phyloP scores from a whole-genome alignment of 208 protist species.

The Trypanosoma scelopori region DNA sequence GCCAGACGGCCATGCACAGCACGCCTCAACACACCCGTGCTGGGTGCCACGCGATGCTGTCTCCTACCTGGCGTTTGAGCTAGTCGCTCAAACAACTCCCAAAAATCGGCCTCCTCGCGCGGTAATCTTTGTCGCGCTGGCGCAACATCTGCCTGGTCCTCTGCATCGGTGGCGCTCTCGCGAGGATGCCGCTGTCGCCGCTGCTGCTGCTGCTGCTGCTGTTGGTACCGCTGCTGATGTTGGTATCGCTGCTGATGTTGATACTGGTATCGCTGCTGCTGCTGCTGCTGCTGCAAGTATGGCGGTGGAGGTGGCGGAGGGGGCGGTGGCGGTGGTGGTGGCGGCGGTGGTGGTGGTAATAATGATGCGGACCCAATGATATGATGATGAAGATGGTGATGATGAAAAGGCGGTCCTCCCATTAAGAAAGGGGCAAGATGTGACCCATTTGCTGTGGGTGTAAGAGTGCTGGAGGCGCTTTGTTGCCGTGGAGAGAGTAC shows the following conservation, averaged over 20 bases:
- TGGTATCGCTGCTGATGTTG: neutral
- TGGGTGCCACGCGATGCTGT: neutral
- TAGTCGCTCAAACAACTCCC: constrained; percentile 9
- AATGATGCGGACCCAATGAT: neutral
- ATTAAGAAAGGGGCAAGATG: neutral
- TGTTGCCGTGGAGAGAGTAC: neutral
- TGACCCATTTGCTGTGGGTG: neutral
- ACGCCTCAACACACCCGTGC: neutral
- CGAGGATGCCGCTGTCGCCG: neutral
- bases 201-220: neutral
- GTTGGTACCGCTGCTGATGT: neutral
- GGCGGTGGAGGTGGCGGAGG: neutral
- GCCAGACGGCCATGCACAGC: neutral
- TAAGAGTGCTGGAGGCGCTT: neutral
- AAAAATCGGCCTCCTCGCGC: constrained; percentile 1
- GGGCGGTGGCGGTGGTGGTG: neutral
- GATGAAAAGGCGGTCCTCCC: neutral
- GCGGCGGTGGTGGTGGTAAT: neutral
- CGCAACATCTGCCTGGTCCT: neutral
- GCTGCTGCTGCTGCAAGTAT: neutral
- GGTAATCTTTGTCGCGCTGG: neutral
- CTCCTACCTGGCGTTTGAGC: neutral
- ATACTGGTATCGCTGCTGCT: neutral
- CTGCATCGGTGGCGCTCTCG: neutral
- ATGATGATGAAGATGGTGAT: constrained; percentile 4